These are phyloP conservation scores for Ogataea parapolymorpha DNA, from an alignment of 805 yeast species.

Conservation along the genomic window DNA sequence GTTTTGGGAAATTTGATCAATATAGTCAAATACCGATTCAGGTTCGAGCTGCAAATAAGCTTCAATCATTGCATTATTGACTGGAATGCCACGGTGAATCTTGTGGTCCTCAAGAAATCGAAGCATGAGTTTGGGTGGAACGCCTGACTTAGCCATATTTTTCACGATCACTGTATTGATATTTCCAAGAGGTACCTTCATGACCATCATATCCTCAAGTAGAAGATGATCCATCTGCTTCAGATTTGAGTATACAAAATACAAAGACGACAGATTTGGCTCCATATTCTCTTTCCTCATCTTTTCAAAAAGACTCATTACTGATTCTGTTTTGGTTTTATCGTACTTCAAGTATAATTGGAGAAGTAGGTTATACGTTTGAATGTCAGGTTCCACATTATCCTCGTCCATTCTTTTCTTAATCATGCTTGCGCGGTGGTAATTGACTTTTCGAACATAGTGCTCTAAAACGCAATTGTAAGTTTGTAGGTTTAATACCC, in stretches of 20 bases:
- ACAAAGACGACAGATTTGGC: slow-evolving; percentile 13
- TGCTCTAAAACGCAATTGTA: slow-evolving; percentile 10
- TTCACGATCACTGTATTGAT: slow-evolving; percentile 10
- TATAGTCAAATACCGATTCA: slow-evolving; percentile 6
- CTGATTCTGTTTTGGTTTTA: not conserved
- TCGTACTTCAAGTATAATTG: slow-evolving; percentile 7
- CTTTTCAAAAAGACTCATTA: slow-evolving; percentile 5
- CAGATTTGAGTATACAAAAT: slow-evolving; percentile 11
- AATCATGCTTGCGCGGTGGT: slow-evolving; percentile 1
- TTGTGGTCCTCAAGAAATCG: slow-evolving; percentile 8
- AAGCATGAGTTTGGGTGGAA: slow-evolving; percentile 5
- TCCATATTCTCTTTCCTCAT: slow-evolving; percentile 2
- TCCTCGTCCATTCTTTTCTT: slow-evolving; percentile 6
- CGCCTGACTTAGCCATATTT: slow-evolving; percentile 5
- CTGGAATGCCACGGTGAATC: slow-evolving; percentile 6
- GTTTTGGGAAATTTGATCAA: not conserved
- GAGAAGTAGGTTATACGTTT: slow-evolving; percentile 13
- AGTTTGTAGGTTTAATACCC: slow-evolving; percentile 5
- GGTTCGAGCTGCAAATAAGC: slow-evolving; percentile 6
- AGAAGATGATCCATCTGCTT: slow-evolving; percentile 1
- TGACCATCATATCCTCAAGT: slow-evolving; percentile 6
- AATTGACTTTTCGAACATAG: slow-evolving; percentile 5
- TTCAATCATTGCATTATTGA: slow-evolving; percentile 8
- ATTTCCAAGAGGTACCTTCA: slow-evolving; percentile 2
- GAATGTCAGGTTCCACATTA: slow-evolving; percentile 2